Evolutionary conservation across 306 rosid genomes (phyloP), one percentile per base, ranked within the genome.

Genomic region (Sindora glabra): DNA sequence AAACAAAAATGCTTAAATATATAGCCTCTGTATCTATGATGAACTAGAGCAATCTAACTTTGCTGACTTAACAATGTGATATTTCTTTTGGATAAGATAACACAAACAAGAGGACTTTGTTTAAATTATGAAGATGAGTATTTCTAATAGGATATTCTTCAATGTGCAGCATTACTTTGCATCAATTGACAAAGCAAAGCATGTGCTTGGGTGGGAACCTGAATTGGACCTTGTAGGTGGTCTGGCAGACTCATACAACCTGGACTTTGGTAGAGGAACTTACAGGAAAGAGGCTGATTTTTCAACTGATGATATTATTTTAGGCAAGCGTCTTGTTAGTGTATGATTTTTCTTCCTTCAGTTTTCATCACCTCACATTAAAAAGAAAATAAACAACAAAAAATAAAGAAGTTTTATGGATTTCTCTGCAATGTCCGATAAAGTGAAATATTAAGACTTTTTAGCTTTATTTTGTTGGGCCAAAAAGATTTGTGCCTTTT

Each of bases 221-320:
- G 94, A 89, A n/a, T 84, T 76, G 23, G 82, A 67, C 5, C 76
- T 86, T 56, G 94, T 92, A 49, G 95, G 82, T 68, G 96, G 99
- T 61, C 95, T 92, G 56, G 46, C 95, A 24, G 95, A 89, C 71
- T 92, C 96, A 3, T 92, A 86, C 73, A 78, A 86, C 67, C 69
- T 86, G 25, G 99, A 92, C 77, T 92, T 92, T 56, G 99, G 96
- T 0, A 74, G 95, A 77, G 96, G 99, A 51, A 86, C 96, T 22
- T 89, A 32, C 82, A 71, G 99, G 33, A 92, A 92, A 78, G 96
- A 64, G 60, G 84, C 99, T 48, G 96, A 92, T 79, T 92, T 89
- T 66, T 68, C 81, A 32, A 89, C 99, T 5, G 99, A 92, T 78
- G 99, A 92, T 79, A 74, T 89, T 3, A 92, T 92, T 62, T 90